These are phyloP conservation scores for Eremochloa ophiuroides DNA, from an alignment of 176 grass and related monocot genomes.

Conservation along the genomic window DNA sequence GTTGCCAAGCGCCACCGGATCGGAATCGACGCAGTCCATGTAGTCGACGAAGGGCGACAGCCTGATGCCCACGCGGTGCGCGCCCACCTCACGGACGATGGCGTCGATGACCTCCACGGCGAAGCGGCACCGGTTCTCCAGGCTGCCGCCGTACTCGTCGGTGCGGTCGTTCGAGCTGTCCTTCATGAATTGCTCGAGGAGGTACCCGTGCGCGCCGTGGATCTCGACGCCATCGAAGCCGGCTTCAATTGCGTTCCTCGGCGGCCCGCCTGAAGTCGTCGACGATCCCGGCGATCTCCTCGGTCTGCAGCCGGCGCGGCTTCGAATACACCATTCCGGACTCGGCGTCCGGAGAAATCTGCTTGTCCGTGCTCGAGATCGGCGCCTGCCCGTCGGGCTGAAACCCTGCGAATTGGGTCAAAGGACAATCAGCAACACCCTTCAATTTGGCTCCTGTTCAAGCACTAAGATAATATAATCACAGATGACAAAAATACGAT, in stretches of 20 bases:
- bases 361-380: slow-evolving; percentile 24
- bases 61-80: background rate
- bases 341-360: background rate
- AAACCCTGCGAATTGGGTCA: background rate
- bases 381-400: slow-evolving; percentile 4
- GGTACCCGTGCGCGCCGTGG: background rate
- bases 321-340: slow-evolving; percentile 17
- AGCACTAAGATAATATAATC: too few species aligned
- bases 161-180: background rate
- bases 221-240: slow-evolving; percentile 34
- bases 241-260: background rate
- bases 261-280: slow-evolving; percentile 40
- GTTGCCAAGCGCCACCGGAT: background rate
- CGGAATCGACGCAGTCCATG: background rate
- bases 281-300: slow-evolving; percentile 6
- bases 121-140: slow-evolving; percentile 28
- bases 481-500: too few species aligned
- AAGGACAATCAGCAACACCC: too few species aligned
- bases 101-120: slow-evolving; percentile 1
- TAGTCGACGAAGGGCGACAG: background rate
- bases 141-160: slow-evolving; percentile 6
- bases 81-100: background rate
- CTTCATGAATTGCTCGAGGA: slow-evolving; percentile 39
- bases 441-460: background rate
- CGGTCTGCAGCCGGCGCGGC: background rate